A percentile compares a stretch with the other conserved stretches of the same genome.
Evolutionary conservation across 441 rosid species (phyloP).

Genomic region (Corymbia citriodora): DNA sequence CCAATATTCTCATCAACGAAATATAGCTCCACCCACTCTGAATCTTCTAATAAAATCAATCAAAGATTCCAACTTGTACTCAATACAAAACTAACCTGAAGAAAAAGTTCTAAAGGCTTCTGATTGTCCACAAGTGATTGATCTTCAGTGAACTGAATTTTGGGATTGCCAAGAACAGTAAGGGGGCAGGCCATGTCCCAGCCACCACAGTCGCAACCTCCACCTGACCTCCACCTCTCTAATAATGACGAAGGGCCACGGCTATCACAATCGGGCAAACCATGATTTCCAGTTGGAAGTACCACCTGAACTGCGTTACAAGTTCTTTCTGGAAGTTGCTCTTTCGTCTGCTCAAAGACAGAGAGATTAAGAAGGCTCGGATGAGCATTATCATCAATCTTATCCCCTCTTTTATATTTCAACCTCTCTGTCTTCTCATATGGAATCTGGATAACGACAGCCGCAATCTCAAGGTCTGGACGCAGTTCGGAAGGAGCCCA

Average conservation of each 20-base stretch:
- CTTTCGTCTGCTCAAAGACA: conserved; percentile 30
- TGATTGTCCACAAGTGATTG: conserved; percentile 43
- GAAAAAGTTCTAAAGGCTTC: conserved; percentile 55
- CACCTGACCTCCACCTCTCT: conserved; percentile 86
- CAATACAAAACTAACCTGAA: conserved; percentile 41
- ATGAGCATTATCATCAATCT: conserved; percentile 22
- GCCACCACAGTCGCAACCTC: conserved; percentile 98
- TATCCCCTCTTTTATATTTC: conserved; percentile 37
- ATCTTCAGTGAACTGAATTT: conserved; percentile 34
- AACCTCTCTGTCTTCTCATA: conserved; percentile 71
- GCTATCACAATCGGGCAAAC: conserved; percentile 52
- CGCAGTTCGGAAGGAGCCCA: conserved; percentile 32
- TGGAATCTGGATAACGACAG: conserved; percentile 62
- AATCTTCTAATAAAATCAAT: background rate
- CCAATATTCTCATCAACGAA: background rate
- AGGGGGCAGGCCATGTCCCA: conserved; percentile 99
- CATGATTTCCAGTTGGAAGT: conserved; percentile 78
- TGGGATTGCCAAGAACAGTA: conserved; percentile 51
- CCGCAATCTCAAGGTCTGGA: conserved; percentile 73
- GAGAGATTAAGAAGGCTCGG: conserved; percentile 47
- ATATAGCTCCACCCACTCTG: background rate
- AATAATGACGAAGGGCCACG: conserved; percentile 69
- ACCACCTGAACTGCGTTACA: conserved; percentile 53
- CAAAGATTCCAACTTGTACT: background rate
- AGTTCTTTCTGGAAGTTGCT: conserved; percentile 14